Evolutionary conservation across 345 rosid species (phyloP), one percentile per base, ranked within the genome.

Genomic region (Dimocarpus longan): DNA sequence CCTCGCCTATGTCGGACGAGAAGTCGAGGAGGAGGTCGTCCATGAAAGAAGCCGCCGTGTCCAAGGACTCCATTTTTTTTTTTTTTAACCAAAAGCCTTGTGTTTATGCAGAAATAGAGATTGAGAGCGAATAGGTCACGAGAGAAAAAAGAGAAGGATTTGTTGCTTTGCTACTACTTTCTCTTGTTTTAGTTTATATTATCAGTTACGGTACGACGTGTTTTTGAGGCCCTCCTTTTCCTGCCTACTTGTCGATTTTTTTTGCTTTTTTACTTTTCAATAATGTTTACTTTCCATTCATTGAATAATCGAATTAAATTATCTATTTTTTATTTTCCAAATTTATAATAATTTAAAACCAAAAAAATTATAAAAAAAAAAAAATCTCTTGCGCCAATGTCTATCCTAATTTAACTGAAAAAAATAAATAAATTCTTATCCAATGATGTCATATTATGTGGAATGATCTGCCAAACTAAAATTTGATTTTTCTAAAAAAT

Each of bases 11-110:
- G 80, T 82, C 86, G 15, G 81, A 83, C 22, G 77, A 76, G 62
- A 89, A 86, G 84, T 89, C 86, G 9, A 89, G 72, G n/a, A 87
- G 75, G 74, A 87, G 75, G 74, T 82, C 89, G 48, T 86, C 90
- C 68, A 83, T 80, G 70, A 80, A 82, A 76, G 80, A 64, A 59
- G 66, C 78, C 52, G 78, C 81, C 15, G 78, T 66, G 78, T 84
- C 85, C 19, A 86, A 73, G 9, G 89, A 70, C 79, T 86, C 87
- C 87, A 86, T 87, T 76, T 19, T 50, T 73, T 18, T 62, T 28
- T 32, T 32, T 32, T 32, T 32, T 32, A 32, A 32, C 37, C 37
- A 46, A 46, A 46, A 46, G 12, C 52, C 52, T 46, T 26, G 8
- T 24, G 50, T 22, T 56, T 69, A 40, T 4, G 54, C 8, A 76